Base-by-base conservation (phyloP, 2,329 filamentous ascomycete species). In the Hypoxylon sp. region DNA sequence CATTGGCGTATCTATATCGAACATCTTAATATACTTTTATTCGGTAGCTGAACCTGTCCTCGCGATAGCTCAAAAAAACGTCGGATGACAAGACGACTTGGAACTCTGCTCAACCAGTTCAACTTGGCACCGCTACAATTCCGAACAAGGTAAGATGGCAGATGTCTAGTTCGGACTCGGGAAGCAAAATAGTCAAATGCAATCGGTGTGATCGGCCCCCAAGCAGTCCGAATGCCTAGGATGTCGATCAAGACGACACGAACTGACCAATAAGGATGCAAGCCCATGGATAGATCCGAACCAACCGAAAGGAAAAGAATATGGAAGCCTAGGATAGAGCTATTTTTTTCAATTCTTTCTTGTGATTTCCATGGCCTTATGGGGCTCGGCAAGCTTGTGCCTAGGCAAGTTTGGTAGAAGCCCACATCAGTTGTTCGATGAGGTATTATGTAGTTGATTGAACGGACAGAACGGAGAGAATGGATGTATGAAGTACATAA, bases 131-230 rank as follows among this genome's bases (percentile, higher is more conserved):
- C 19, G 13, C 15, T 15, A 27, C 20, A 29, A 55, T 32, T 12
- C 15, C 5, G 21, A 25, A 6, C n/a, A n/a, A 25, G 5, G 21
- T 25, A 9, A 5, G 21, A 25, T 25, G 21, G 21, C 21, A 25
- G 21, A 53, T 38, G 36, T 29, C 30, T 23, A 41, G 40, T 27
- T 38, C 29, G 30, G 36, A 21, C 34, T 47, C 34, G 26, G 48
- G 29, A 20, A 23, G 23, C 29, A 42, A 44, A 35, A 52, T 36
- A 26, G n/a, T 37, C 19, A 48, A 15, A 29, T 42, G 47, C n/a
- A n/a, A n/a, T 51, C 43, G 34, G 43, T 56, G 15, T 48, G 30
- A 46, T 52, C 53, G 43, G 53, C 48, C 37, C 38, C 43, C 40
- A 49, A 44, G 15, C 11, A 40, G 30, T n/a, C n/a, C n/a, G n/a